Base-by-base conservation (phyloP, 2,329 filamentous ascomycete genomes). In the Phaeomoniella chlamydospora region DNA sequence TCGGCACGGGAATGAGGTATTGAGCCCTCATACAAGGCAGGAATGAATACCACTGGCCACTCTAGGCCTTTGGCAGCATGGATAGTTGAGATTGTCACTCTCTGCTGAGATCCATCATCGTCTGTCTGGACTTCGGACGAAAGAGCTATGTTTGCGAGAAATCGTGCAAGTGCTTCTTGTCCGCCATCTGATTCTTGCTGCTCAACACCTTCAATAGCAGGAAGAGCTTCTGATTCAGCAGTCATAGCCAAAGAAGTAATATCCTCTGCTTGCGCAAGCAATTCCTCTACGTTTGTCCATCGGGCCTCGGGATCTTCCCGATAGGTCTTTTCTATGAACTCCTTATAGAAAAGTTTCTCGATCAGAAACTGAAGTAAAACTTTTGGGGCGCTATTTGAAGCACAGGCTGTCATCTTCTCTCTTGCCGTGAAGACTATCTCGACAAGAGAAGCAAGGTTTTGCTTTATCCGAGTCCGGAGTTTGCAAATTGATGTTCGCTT, bases 51-150 rank as follows among this genome's bases (percentile, higher is more conserved):
- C 2, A 94, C 70, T 0, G 88, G 88, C 90, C 90, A 98, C 55
- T 98, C 88, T 1, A 98, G 67, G 3, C 88, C 88, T 56, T 98
- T 98, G 2, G 88, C 85, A 0, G 87, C 86, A 53, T 98, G 88
- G 9, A 98, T 94, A 0, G 88, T 98, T 4, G 86, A 94, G 15
- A 98, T 84, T 0, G 87, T 94, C 14, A 96, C 74, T 46, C 82
- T 67, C 2, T 61, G 54, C 22, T 58, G 49, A 1, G 57, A 44
- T 26, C 72, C 64, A 17, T 66, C 70, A 17, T 64, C 64, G 15
- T 75, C 70, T n/a, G 56, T 49, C 46, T 84, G 77, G 0, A 78
- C 71, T 43, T 92, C 84, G 0, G 84, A 79, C 2, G 84, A 81
- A n/a, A 98, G 62, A 1, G 85, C 77, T 9, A 94, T 78, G 47